Conservation (phyloP, 2,329 filamentous ascomycete species). For the Bimuria novae-zelandiae region DNA sequence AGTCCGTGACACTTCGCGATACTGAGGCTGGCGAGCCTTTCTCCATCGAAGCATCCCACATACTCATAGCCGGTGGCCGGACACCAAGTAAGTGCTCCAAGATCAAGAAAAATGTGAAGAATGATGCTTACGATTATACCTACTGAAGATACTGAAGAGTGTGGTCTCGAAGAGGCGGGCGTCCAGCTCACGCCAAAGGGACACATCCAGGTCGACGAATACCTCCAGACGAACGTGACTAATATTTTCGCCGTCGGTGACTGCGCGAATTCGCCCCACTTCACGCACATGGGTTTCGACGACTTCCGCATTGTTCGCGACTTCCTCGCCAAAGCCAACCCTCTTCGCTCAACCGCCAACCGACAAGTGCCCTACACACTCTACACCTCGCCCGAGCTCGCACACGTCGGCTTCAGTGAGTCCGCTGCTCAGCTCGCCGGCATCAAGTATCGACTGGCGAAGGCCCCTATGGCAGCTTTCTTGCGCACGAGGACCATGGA, state of each 20-base stretch:
- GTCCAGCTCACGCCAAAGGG: constrained; percentile 11
- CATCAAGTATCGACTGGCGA: constrained; percentile 16
- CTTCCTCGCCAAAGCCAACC: constrained; percentile 10
- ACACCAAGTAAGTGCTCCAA: constrained; percentile 5
- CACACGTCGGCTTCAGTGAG: constrained; percentile 16
- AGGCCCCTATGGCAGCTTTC: constrained; percentile 14
- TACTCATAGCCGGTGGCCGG: constrained; percentile 16
- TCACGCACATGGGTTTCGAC: constrained; percentile 19
- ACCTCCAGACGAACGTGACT: constrained; percentile 9
- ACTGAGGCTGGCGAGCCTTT: constrained; percentile 6
- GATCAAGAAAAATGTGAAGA: neutral
- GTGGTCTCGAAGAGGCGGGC: constrained; percentile 10
- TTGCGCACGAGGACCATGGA: constrained; percentile 17
- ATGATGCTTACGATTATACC: neutral
- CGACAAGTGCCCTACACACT: constrained; percentile 18
- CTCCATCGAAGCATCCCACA: constrained; percentile 10
- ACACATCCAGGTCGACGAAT: constrained; percentile 17
- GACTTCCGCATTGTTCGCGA: constrained; percentile 17
- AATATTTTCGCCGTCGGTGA: constrained; percentile 17
- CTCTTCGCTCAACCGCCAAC: constrained; percentile 4
- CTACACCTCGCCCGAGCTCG: constrained; percentile 15
- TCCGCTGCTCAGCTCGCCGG: neutral
- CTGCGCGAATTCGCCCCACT: constrained; percentile 15
- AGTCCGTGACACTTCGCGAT: constrained; percentile 11
- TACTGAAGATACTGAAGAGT: constrained; percentile 10